A percentile compares a stretch with the other conserved stretches of the same genome.
These are phyloP conservation scores for Arabis alpina DNA, from an alignment of 345 rosid genomes.

Conservation along the genomic window DNA sequence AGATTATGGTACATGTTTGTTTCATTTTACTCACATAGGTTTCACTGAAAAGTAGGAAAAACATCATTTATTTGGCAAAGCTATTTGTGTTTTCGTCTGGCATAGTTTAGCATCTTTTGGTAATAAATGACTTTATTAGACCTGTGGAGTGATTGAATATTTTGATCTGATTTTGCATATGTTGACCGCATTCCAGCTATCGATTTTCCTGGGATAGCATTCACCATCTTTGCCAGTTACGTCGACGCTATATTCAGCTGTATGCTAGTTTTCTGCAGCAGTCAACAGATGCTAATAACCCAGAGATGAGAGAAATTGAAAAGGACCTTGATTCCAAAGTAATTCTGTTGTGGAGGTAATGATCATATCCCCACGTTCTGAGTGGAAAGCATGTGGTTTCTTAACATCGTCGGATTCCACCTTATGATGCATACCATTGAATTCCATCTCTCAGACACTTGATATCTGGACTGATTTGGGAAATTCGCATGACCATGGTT, in stretches of 20 bases:
- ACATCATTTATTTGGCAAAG: conserved; percentile 24
- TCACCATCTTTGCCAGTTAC: conserved; percentile 76
- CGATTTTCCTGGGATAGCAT: conserved; percentile 93
- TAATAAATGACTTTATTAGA: not conserved
- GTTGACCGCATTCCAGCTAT: conserved; percentile 56
- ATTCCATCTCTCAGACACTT: conserved; percentile 14
- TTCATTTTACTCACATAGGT: conserved; percentile 29
- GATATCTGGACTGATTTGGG: conserved; percentile 26
- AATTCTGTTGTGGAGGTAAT: conserved; percentile 94
- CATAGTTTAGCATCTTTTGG: conserved; percentile 20
- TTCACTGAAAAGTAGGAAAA: conserved; percentile 14
- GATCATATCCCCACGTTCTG: conserved; percentile 27
- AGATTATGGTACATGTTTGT: conserved; percentile 72
- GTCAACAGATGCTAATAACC: conserved; percentile 51
- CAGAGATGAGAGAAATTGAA: conserved; percentile 87
- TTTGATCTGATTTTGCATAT: conserved; percentile 36
- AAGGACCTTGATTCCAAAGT: conserved; percentile 93
- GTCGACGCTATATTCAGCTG: conserved; percentile 81
- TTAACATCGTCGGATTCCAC: conserved; percentile 20
- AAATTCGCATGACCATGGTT: conserved; percentile 30
- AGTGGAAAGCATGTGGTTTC: conserved; percentile 23
- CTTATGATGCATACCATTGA: conserved; percentile 21
- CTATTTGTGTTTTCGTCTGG: conserved; percentile 23
- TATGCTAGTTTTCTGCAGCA: conserved; percentile 83
- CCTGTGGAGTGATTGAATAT: conserved; percentile 27